These are phyloP conservation scores for Barnettozyma californica DNA, from an alignment of 805 yeast genomes.

Conservation along the genomic window DNA sequence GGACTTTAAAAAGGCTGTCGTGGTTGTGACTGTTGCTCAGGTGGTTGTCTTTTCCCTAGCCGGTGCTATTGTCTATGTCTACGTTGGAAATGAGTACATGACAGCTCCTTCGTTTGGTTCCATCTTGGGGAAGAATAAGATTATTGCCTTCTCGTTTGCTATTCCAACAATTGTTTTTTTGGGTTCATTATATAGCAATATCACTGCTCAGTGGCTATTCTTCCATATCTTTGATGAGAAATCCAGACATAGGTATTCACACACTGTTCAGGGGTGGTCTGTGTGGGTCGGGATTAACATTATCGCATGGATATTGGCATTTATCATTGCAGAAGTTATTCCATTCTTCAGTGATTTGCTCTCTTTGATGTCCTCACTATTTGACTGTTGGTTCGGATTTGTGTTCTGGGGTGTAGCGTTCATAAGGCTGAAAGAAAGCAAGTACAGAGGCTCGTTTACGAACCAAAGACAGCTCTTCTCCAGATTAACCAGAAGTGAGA, in stretches of 20 bases:
- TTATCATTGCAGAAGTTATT: slow-evolving; percentile 56
- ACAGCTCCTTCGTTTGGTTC: slow-evolving; percentile 60
- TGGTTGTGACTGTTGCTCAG: slow-evolving; percentile 46
- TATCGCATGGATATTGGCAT: slow-evolving; percentile 46
- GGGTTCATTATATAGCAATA: slow-evolving; percentile 51
- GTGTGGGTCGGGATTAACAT: slow-evolving; percentile 43
- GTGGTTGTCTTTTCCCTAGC: slow-evolving; percentile 45
- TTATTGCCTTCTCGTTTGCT: slow-evolving; percentile 55
- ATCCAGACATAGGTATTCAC: slow-evolving; percentile 40
- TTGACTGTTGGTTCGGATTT: slow-evolving; percentile 64
- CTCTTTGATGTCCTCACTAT: slow-evolving; percentile 54
- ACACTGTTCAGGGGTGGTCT: slow-evolving; percentile 48
- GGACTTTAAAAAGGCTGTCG: slow-evolving; percentile 53
- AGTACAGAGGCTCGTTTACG: slow-evolving; percentile 26
- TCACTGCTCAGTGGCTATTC: slow-evolving; percentile 48
- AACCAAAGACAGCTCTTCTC: slow-evolving; percentile 26
- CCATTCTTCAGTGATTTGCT: slow-evolving; percentile 58
- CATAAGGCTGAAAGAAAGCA: slow-evolving; percentile 38
- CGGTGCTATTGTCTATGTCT: slow-evolving; percentile 54
- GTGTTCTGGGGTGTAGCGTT: slow-evolving; percentile 60
- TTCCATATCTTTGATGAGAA: slow-evolving; percentile 37
- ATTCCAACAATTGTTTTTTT: slow-evolving; percentile 53
- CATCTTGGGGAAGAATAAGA: slow-evolving; percentile 39
- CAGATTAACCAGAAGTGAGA: slow-evolving; percentile 27
- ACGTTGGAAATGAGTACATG: slow-evolving; percentile 49